Evolutionary conservation across 2,329 filamentous ascomycete genomes (phyloP).

Genomic region (Alternaria triticina): DNA sequence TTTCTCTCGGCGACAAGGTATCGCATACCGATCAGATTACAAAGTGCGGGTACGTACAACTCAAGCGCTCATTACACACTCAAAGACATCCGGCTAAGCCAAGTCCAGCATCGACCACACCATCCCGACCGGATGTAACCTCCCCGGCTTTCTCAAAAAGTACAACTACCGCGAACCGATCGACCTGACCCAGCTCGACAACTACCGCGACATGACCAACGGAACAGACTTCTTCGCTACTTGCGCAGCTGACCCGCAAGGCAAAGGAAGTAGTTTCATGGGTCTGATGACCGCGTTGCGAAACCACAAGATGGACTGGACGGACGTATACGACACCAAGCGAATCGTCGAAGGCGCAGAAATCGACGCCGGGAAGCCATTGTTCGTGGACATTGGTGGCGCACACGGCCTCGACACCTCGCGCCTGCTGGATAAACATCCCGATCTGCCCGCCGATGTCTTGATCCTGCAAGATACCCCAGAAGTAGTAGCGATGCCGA

Average conservation of each 20-base stretch:
- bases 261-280: conserved; percentile 7
- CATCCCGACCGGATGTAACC: not conserved
- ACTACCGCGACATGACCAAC: conserved; percentile 8
- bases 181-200: conserved; percentile 1
- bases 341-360: not conserved
- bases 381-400: conserved; percentile 2
- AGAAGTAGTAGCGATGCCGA: not conserved
- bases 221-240: conserved; percentile 2
- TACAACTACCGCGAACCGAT: conserved; percentile 6
- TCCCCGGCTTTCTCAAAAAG: conserved; percentile 3
- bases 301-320: conserved; percentile 9
- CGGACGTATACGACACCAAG: conserved; percentile 5
- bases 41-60: not conserved
- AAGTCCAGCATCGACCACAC: not conserved
- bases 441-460: not conserved
- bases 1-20: conserved; percentile 3
- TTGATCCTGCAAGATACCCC: conserved; percentile 4
- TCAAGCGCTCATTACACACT: not conserved
- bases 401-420: conserved; percentile 2
- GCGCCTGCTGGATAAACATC: conserved; percentile 1
- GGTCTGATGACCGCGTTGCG: not conserved
- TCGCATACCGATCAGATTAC: conserved; percentile 6
- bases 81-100: not conserved
- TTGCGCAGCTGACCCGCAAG: conserved; percentile 4
- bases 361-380: not conserved